phyloP scores from a whole-genome alignment of 768 basidiomycete genomes.

The Panaeolus papilionaceus region DNA sequence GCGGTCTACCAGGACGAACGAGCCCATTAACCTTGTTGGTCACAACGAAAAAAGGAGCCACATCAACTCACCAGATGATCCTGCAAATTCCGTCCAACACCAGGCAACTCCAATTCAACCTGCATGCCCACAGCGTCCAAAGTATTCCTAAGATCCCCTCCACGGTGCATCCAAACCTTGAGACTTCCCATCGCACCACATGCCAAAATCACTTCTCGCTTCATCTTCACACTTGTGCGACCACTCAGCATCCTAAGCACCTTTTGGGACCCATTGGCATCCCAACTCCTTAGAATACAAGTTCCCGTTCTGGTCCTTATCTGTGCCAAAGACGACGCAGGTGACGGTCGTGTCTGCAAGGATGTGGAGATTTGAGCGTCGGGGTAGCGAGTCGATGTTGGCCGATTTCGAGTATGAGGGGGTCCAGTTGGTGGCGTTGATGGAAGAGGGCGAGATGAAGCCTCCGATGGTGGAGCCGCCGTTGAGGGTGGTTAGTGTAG shows the following conservation, averaged over 20 bases:
- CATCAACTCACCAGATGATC: constrained; percentile 51
- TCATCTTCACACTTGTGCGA: constrained; percentile 53
- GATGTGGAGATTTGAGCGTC: constrained; percentile 62
- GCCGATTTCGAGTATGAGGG: constrained; percentile 68
- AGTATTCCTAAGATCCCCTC: constrained; percentile 57
- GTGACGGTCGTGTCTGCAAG: constrained; percentile 62
- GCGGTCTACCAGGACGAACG: constrained; percentile 28
- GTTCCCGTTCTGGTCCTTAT: constrained; percentile 42
- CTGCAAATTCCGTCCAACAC: constrained; percentile 60
- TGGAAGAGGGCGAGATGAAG: constrained; percentile 60
- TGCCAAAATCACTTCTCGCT: constrained; percentile 61
- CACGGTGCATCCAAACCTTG: constrained; percentile 55
- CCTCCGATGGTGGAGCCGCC: constrained; percentile 55
- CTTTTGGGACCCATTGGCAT: constrained; percentile 39
- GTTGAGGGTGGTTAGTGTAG: constrained; percentile 45
- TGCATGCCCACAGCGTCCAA: constrained; percentile 48
- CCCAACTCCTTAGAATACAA: constrained; percentile 33
- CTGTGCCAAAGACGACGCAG: constrained; percentile 50
- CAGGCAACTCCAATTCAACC: constrained; percentile 49
- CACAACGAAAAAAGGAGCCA: too few species aligned
- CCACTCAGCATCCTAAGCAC: constrained; percentile 40
- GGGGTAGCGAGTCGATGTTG: constrained; percentile 66
- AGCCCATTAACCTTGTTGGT: not conserved
- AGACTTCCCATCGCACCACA: constrained; percentile 58
- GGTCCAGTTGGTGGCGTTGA: constrained; percentile 69